Evolutionary conservation across 1,284 basidiomycete species (phyloP), one percentile per base, ranked within the genome.

Genomic region (Volvariella surrecta): DNA sequence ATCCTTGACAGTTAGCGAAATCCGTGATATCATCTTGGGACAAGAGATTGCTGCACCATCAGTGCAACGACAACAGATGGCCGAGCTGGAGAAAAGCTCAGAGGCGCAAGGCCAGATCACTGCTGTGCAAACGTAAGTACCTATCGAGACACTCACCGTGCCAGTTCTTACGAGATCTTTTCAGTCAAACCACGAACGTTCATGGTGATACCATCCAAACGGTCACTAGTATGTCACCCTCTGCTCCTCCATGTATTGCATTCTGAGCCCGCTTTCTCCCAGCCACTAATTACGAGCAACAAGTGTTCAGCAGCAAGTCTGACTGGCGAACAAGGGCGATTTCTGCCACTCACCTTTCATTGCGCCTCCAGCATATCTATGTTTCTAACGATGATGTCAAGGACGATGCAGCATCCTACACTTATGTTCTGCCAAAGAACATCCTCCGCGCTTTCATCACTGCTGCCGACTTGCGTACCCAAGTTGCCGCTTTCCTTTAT

Each of bases 311-410:
- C 60, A 92, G 87, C 71, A 99, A 99, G 72, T 97, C 94, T 10
- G 96, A 99, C 63, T 99, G 96, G 96, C 89, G 96, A 54, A 88
- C 96, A 16, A 85, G 94, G 48, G 94, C 94, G 13, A 94, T 98
- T 53, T 92, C 89, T 4, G 89, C 96, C 0, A 99, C 94, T 34
- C 94, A 99, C 64, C 75, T 99, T 49, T 84, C 95, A 13, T 82
- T 99, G 42, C 90, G 96, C 58, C 75, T 97, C 47, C 95, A 98
- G 62, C 93, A 99, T 61, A 94, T 98, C 61, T 98, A 97, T 61
- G 96, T 99, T 32, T 96, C 93, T 38, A 99, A 98, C 59, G 95
- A 99, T 58, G 94, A 99, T 58, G 93, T 99, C 57, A 94, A 94
- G 63, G 96, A 99, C 58, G 96, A 99, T 57, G 89, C 91, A 1